Percentiles rank a stretch among this genome's conserved stretches.
These are phyloP conservation scores for Cercophora newfieldiana DNA, from an alignment of 495 filamentous ascomycete genomes.

Conservation along the genomic window DNA sequence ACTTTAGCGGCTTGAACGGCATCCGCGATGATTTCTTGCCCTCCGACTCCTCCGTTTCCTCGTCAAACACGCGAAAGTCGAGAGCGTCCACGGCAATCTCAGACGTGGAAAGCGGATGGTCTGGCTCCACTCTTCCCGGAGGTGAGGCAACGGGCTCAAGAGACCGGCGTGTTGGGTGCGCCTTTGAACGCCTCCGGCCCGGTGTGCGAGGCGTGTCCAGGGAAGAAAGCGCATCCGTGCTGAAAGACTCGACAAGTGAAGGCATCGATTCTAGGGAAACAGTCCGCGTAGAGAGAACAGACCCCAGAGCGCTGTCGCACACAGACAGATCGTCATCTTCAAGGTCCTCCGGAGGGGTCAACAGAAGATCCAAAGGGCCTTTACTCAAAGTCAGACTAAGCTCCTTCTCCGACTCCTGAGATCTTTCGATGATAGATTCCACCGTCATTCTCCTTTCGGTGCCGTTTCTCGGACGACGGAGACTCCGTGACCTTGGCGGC, in stretches of 20 bases:
- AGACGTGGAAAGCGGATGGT: slow-evolving; percentile 49
- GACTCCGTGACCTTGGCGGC: slow-evolving; percentile 36
- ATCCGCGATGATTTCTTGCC: slow-evolving; percentile 41
- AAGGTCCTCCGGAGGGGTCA: slow-evolving; percentile 55
- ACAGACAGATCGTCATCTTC: slow-evolving; percentile 48
- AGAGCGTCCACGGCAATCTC: slow-evolving; percentile 39
- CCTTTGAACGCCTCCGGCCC: slow-evolving; percentile 32
- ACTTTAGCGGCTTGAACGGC: slow-evolving; percentile 44
- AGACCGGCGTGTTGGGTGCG: slow-evolving; percentile 43
- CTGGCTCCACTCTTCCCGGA: slow-evolving; percentile 34
- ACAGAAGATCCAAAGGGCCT: slow-evolving; percentile 52
- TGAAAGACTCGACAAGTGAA: slow-evolving; percentile 45
- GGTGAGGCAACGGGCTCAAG: slow-evolving; percentile 47
- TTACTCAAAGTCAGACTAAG: slow-evolving; percentile 46
- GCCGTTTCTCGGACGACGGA: slow-evolving; percentile 23
- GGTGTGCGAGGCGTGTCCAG: slow-evolving; percentile 42
- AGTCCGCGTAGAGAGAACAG: slow-evolving; percentile 43
- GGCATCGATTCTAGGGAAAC: slow-evolving; percentile 52
- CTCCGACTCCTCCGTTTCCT: slow-evolving; percentile 16
- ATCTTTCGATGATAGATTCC: slow-evolving; percentile 49
- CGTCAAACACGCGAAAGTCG: slow-evolving; percentile 49
- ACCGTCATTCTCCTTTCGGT: slow-evolving; percentile 47
- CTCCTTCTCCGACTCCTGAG: slow-evolving; percentile 53
- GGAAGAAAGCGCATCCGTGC: slow-evolving; percentile 42
- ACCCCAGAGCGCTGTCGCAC: slow-evolving; percentile 47